These are phyloP conservation scores for Asterophora lycoperdoides DNA, from an alignment of 768 basidiomycete genomes.

Conservation along the genomic window DNA sequence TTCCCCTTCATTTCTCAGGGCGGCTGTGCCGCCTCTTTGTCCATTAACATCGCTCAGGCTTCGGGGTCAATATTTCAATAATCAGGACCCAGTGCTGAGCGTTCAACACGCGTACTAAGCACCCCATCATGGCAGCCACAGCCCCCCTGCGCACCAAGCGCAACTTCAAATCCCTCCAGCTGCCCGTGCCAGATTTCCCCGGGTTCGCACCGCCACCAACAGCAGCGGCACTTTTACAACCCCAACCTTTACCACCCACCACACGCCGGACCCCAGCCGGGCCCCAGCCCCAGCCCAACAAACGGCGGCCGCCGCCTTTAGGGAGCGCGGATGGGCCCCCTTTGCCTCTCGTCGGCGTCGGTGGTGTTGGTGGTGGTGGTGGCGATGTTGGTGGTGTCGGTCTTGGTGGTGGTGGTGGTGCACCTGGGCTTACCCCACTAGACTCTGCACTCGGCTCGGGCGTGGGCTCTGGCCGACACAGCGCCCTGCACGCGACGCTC, in stretches of 20 bases:
- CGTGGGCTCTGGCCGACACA: slow-evolving; percentile 43
- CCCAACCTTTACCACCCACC: slow-evolving; percentile 33
- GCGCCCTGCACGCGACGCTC: slow-evolving; percentile 74
- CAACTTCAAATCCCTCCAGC: slow-evolving; percentile 83
- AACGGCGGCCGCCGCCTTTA: slow-evolving; percentile 63
- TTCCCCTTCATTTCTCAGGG: too few relatives aligned
- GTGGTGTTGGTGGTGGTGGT: too few relatives aligned
- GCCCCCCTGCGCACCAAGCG: slow-evolving; percentile 78
- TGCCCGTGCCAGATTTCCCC: slow-evolving; percentile 49
- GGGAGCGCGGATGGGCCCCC: slow-evolving; percentile 48
- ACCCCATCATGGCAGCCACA: not conserved
- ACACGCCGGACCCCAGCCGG: slow-evolving; percentile 3
- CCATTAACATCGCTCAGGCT: too few relatives aligned
- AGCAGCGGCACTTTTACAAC: too few relatives aligned
- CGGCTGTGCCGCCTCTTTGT: too few relatives aligned
- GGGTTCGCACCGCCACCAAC: slow-evolving; percentile 22
- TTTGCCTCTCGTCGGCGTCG: not conserved
- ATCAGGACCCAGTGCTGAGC: too few relatives aligned
- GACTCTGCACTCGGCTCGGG: slow-evolving; percentile 13
- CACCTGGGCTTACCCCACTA: not conserved
- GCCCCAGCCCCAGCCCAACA: slow-evolving; percentile 22
- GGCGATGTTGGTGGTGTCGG: too few relatives aligned
- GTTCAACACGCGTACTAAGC: too few relatives aligned
- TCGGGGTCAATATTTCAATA: too few relatives aligned
- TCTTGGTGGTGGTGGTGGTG: too few relatives aligned